Base-by-base conservation (phyloP, 2,329 filamentous ascomycete genomes). In the Colletotrichum orchidophilum region DNA sequence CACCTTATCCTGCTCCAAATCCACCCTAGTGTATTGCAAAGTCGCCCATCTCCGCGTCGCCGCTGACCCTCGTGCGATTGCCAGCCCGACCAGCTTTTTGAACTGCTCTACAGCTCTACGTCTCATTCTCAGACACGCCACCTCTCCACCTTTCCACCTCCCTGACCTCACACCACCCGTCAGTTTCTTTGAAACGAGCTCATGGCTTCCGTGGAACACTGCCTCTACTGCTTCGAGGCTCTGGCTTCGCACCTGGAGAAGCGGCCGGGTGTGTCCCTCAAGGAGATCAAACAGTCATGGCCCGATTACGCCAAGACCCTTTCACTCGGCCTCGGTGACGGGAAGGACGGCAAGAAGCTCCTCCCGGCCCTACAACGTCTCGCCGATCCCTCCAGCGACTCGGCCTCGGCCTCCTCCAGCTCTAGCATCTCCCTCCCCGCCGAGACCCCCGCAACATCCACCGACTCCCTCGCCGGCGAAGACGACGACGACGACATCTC, bases 171-270 rank as follows among this genome's bases (percentile, higher is more conserved):
- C 6, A 46, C 18, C 39, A 46, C 18, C 12, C 39, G 39, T 24
- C 42, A 24, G 13, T 33, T 26, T 26, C 26, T 29, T 29, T 49
- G 58, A 69, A 69, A 71, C 66, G 71, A 63, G 59, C 68, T 66
- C 75, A 98, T 98, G 96, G 96, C 96, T 59, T 92, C 93, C 68
- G 83, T 89, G 76, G 92, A 92, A 71, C 96, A 98, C 83, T 98
- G 95, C 82, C 91, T 96, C 78, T 95, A 92, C 82, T 98, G 95
- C 85, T 98, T 99, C 86, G 96, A 99, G 83, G 87, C 87, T 50
- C 90, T 99, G 46, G 87, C 90, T 60, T 92, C 95, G 64, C 89
- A 91, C 72, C 93, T 97, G 75, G 89, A 94, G 75, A 84, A 88
- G 74, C 91, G 92, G 73, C 86, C 91, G 70, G 84, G 93, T 12